Evolutionary conservation across 1,284 basidiomycete genomes (phyloP), one percentile per base, ranked within the genome.

Genomic region (Heterobasidion occidentale): DNA sequence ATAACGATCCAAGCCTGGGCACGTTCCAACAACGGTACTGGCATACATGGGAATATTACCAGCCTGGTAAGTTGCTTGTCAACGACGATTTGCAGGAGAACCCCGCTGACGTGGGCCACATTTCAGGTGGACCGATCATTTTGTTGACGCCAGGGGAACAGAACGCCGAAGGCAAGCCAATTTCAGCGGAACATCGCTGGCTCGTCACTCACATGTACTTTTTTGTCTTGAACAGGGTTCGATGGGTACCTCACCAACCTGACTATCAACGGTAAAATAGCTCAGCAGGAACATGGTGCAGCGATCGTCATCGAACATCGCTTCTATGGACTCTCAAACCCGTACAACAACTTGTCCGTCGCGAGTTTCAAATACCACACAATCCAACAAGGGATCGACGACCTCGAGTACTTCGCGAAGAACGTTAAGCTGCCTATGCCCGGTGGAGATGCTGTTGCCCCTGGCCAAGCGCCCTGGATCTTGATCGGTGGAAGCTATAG

Each of bases 21-120:
- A 90, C 86, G 7, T 90, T 90, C 68, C 74, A 82, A 66, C 88
- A 90, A 67, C 77, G 87, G 42, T 90, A 77, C 69, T 88, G 83
- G 83, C 76, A 79, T 61, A 79, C 80, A 46, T 83, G 73, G 66
- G 80, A 86, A 65, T 84, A 74, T 63, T 88, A 86, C 62, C 72
- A 82, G 63, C 58, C 69, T 50, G 82, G 82, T 81, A 56, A 44
- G 57, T 14, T 27, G 12, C 34, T 50, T 20, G 2, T 42, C 27
- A 49, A 27, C 1, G 47, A n/a, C n/a, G 33, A 33, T 1, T 36
- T 15, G 4, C 15, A 4, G 2, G 46, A 27, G 4, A 27, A 8
- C 7, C 51, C 11, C 46, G 0, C 35, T 49, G 33, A 7, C 2
- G n/a, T 1, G 14, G 35, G 33, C 46, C 20, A 27, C 38, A 11